Conservation (phyloP, 352 stramenopile genomes). For the Globisporangium paddicum region DNA sequence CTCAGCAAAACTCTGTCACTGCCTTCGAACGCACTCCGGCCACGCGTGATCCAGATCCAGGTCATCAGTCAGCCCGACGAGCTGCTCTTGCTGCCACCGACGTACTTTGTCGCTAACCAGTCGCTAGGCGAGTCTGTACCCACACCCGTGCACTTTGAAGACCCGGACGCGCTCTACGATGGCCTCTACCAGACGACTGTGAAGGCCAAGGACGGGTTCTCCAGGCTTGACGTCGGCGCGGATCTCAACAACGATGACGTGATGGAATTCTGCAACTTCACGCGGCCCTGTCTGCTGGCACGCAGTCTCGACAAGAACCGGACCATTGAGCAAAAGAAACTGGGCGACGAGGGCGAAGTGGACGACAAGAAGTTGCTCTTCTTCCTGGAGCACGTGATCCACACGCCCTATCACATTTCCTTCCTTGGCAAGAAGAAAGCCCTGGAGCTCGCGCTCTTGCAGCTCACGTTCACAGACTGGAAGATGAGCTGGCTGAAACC, state of each 20-base stretch:
- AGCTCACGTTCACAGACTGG: conserved; percentile 35
- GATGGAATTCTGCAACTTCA: conserved; percentile 38
- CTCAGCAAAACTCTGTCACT: conserved; percentile 2
- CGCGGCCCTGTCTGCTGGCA: conserved; percentile 41
- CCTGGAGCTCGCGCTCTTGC: conserved; percentile 26
- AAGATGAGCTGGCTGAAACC: conserved; percentile 12
- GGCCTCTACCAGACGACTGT: conserved; percentile 45
- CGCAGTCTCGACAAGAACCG: conserved; percentile 25
- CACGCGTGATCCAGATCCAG: conserved; percentile 41
- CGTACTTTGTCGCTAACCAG: conserved; percentile 24
- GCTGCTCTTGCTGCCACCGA: conserved; percentile 43
- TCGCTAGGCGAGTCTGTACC: conserved; percentile 13
- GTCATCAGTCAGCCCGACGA: conserved; percentile 45
- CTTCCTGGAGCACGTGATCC: conserved; percentile 22
- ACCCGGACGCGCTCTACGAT: conserved; percentile 35
- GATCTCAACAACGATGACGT: conserved; percentile 48
- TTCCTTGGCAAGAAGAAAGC: conserved; percentile 36
- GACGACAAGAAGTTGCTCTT: conserved; percentile 18
- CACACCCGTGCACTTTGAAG: conserved; percentile 47
- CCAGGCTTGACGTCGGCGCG: conserved; percentile 39
- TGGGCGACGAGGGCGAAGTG: conserved; percentile 14
- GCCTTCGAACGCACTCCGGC: conserved; percentile 5
- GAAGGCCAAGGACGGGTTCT: conserved; percentile 27
- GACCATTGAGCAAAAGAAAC: conserved; percentile 12
- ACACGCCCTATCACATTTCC: conserved; percentile 33